Base-by-base conservation (phyloP, 768 basidiomycete genomes). In the Leccinum barrowsii region DNA sequence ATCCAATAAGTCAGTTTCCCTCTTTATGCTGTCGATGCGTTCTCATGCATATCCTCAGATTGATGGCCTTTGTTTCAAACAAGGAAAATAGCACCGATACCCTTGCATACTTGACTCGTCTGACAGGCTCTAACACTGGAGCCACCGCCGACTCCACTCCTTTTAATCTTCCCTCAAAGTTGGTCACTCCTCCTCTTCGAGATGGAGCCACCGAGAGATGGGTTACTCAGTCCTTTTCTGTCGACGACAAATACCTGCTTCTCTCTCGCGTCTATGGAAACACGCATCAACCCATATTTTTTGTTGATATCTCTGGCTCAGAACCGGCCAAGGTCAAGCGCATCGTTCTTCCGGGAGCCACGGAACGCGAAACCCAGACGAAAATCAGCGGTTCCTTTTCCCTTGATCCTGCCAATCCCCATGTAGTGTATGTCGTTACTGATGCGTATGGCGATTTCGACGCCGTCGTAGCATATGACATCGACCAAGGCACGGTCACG, bases 41-140 rank as follows among this genome's bases (percentile, higher is more conserved):
- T 30, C 62, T 60, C 54, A 65, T 6, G 3, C 6, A 44, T 46
- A 40, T 63, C 35, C 24, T 28, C 48, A 78, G 75, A 48, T 46
- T 78, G n/a, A 67, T 78, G 63, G 65, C 74, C 3, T 78, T 75
- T 59, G 60, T 67, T 30, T 78, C 75, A 24, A 78, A 78, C 65
- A 78, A 77, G 60, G 77, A 75, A 53, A 77, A 77, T 37, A 64
- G 68, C 35, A 70, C 63, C 1, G 77, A 78, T 59, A 73, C 74
- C 37, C 65, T 78, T 11, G 70, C 72, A 21, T 78, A 78, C 62
- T 48, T 72, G 55, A 65, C 76, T 24, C 63, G 58, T 42, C 65
- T 77, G 52, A 52, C 58, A 28, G 64, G 62, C 53, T 77, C 77
- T 4, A 58, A 71, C 21, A 73, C 74, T 0, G 71, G 69, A 26